phyloP scores from a whole-genome alignment of 2,329 filamentous ascomycete species.

The Verticillium longisporum region DNA sequence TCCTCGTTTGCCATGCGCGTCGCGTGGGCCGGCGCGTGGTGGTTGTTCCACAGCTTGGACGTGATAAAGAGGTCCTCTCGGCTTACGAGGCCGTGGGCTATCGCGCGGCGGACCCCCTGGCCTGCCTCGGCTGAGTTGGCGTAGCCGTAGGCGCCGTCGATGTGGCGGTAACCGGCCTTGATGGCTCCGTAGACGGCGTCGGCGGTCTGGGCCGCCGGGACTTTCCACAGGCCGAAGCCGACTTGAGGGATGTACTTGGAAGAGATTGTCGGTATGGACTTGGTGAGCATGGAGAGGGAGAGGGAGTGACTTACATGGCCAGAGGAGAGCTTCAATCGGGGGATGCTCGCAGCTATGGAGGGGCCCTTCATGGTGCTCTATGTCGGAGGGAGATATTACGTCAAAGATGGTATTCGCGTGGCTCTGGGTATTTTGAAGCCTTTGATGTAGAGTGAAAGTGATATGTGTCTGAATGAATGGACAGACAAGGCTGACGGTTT shows the following conservation, averaged over 20 bases:
- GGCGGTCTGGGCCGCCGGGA: conserved; percentile 24
- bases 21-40: conserved; percentile 60
- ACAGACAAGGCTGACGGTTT: no score
- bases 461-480: no score
- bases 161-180: conserved; percentile 45
- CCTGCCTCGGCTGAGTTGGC: conserved; percentile 62
- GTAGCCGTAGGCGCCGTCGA: conserved; percentile 51
- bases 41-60: conserved; percentile 81
- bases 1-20: conserved; percentile 48
- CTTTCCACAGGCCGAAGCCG: conserved; percentile 35
- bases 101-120: conserved; percentile 51
- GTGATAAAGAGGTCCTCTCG: conserved; percentile 77
- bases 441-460: no score
- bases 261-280: background rate
- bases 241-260: conserved; percentile 29
- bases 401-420: background rate
- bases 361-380: background rate
- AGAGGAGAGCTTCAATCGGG: conserved; percentile 25
- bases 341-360: conserved; percentile 5
- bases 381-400: no score
- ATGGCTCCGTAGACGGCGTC: conserved; percentile 55
- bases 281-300: conserved; percentile 5
- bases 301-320: conserved; percentile 24
- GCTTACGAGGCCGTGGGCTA: conserved; percentile 54
- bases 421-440: background rate